These are phyloP conservation scores for Calycina marina DNA, from an alignment of 2,329 filamentous ascomycete genomes.

Conservation along the genomic window DNA sequence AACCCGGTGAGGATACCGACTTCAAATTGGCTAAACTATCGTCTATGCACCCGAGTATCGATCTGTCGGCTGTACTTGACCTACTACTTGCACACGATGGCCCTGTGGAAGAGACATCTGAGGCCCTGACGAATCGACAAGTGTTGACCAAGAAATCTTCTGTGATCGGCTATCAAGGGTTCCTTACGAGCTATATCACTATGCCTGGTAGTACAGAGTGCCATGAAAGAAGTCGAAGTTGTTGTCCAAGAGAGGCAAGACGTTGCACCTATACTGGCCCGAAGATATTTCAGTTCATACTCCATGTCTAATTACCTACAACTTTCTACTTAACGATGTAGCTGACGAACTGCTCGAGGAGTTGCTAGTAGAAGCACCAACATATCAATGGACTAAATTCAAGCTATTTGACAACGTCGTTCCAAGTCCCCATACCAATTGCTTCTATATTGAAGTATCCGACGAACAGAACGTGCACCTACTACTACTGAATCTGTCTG, in stretches of 20 bases:
- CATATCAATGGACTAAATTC: conserved; percentile 60
- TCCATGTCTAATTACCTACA: conserved; percentile 83
- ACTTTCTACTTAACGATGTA: conserved; percentile 60
- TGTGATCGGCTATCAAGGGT: conserved; percentile 44
- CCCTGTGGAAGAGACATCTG: conserved; percentile 50
- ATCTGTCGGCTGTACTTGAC: conserved; percentile 60
- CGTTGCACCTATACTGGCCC: conserved; percentile 70
- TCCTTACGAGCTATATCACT: conserved; percentile 36
- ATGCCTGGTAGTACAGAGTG: not conserved
- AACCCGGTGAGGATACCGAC: conserved; percentile 56
- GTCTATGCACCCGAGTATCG: conserved; percentile 54
- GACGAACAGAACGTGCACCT: conserved; percentile 56
- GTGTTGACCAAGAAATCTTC: conserved; percentile 18
- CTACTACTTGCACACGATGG: conserved; percentile 65
- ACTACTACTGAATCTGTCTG: too few species aligned
- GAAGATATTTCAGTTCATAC: conserved; percentile 70
- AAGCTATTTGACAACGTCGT: conserved; percentile 83
- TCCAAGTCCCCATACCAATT: conserved; percentile 67
- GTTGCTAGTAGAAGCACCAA: conserved; percentile 56
- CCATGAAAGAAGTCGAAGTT: conserved; percentile 30
- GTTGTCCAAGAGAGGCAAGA: conserved; percentile 63
- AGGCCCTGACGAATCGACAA: conserved; percentile 31
- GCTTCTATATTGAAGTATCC: conserved; percentile 66
- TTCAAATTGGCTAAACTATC: conserved; percentile 73
- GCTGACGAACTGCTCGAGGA: conserved; percentile 65